A percentile compares a stretch with the other conserved stretches of the same genome.
Conservation (phyloP, 1,284 basidiomycete genomes). For the Irpex lacteus region DNA sequence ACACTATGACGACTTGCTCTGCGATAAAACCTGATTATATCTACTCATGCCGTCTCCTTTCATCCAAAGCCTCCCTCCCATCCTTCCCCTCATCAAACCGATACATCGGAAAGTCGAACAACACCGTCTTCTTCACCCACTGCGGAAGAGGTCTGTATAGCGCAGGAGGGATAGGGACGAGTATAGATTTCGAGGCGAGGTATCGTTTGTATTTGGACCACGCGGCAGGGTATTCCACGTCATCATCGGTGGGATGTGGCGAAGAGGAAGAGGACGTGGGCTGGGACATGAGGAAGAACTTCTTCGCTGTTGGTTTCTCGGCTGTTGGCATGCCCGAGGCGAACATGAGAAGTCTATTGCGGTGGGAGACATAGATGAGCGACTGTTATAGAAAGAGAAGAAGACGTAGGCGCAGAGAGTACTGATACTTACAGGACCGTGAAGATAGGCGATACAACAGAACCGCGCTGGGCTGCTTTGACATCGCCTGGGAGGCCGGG, state of each 20-base stretch:
- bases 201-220: conserved; percentile 61
- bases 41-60: conserved; percentile 17
- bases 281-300: conserved; percentile 60
- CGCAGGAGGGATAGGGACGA: conserved; percentile 62
- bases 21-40: not conserved
- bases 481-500: conserved; percentile 30
- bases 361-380: not conserved
- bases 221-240: conserved; percentile 24
- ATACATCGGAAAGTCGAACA: conserved; percentile 67
- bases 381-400: not conserved
- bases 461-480: conserved; percentile 54
- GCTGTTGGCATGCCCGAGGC: conserved; percentile 70
- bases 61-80: conserved; percentile 44
- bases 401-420: not conserved
- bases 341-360: conserved; percentile 57
- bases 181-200: conserved; percentile 58
- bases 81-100: conserved; percentile 55
- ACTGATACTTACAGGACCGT: conserved; percentile 52
- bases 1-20: too few species aligned
- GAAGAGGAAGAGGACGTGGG: conserved; percentile 10
- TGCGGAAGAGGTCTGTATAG: conserved; percentile 57
- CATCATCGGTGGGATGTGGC: not conserved
- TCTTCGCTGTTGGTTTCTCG: conserved; percentile 69
- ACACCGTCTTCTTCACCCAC: conserved; percentile 53
- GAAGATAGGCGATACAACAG: conserved; percentile 63